Evolutionary conservation across 2,329 filamentous ascomycete genomes (phyloP), one percentile per base, ranked within the genome.

Genomic region (Xylaria sp.): DNA sequence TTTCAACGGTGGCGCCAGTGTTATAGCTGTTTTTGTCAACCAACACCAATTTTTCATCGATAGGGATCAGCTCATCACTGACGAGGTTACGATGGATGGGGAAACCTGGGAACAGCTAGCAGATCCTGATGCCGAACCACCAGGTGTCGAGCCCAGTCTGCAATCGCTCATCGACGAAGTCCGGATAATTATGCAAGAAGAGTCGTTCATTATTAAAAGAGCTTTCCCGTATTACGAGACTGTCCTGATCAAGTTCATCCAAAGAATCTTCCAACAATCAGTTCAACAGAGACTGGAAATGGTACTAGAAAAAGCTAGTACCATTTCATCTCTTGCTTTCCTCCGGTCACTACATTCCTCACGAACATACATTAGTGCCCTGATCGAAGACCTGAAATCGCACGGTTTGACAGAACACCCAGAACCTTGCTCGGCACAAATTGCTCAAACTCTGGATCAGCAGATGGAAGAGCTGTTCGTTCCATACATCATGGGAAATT

Each of bases 11-110:
- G 96, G 96, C 58, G 90, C 93, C 64, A 98, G 94, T 77, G 96
- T 98, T 66, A 97, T 97, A 79, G 95, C 93, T 15, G 86, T 95
- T 11, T 99, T 98, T 79, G 95, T 99, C 76, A 99, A 99, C 77
- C 96, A 99, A 79, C 96, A 99, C 80, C 94, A 97, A 76, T 99
- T 99, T 85, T 99, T 99, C 81, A 97, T 99, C 76, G 96, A 98
- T 77, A 87, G 94, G 29, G 96, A 94, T 72, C 95, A 98, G 78
- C 84, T 99, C 64, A 90, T 97, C 56, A 92, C 91, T 0, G 94
- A 97, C 74, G 94, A 97, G 77, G 88, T 97, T 17, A 86, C 86
- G 2, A 86, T 88, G 13, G 92, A 96, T 73, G 86, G 85, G 65
- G 88, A 93, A 68, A 90, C 89, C 1, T 97, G 95, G 94, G 95